Base-by-base conservation (phyloP, 2,329 filamentous ascomycete species). In the Epichloe scottii region DNA sequence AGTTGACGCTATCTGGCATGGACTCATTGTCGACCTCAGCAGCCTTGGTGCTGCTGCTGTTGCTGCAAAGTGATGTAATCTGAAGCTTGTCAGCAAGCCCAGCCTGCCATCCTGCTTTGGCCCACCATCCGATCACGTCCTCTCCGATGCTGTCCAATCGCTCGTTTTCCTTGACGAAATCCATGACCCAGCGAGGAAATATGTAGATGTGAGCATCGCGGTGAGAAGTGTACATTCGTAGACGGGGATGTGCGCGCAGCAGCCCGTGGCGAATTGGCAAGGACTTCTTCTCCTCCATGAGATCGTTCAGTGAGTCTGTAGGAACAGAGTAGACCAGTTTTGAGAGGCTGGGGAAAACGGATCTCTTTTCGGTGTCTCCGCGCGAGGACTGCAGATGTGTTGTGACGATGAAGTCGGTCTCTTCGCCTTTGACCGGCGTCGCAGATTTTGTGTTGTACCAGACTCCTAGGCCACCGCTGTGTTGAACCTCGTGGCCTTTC, bases 161-260 rank as follows among this genome's bases (percentile, higher is more conserved):
- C 33, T 90, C 84, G 60, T 96, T 94, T 55, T 77, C 74, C 52
- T 80, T 78, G 41, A 94, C 80, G 65, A 95, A 86, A 50, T 94
- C 84, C 60, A 95, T 79, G 8, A 95, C 78, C 91, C 93, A 97
- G 57, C 81, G 82, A 0, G 93, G 93, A 58, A 98, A 87, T 55
- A 98, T 81, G 67, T 98, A 98, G 52, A 97, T 85, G 63, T 97
- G 91, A 0, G 91, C 87, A 64, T 97, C 91, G 41, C 93, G 81
- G 64, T 94, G 85, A 4, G 84, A 88, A 14, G 83, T 91, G 53
- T 90, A 75, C 76, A 96, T 85, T 59, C 84, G 84, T 41, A 95
- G 74, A 35, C 81, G 80, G 10, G 87, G 82, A 61, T 95, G 84
- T 57, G 80, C 81, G 52, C 81, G 78, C 12, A 96, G 71, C 33